Base-by-base conservation (phyloP, 768 basidiomycete species). In the Phylloporus sp. region DNA sequence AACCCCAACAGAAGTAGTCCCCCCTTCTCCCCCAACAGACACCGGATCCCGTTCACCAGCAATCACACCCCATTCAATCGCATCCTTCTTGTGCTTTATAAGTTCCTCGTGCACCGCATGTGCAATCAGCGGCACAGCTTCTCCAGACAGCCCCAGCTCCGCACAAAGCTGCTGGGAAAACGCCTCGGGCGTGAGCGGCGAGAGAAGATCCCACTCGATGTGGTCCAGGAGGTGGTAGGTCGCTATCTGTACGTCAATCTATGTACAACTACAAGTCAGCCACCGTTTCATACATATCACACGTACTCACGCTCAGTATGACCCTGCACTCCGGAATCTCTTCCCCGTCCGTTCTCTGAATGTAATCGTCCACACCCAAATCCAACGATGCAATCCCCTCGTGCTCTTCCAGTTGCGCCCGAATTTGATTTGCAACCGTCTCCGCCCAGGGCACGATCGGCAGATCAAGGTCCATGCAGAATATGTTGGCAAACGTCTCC, bases 131-230 rank as follows among this genome's bases (percentile, higher is more conserved):
- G 95, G 92, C 6, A 85, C 66, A 0, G 95, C 91, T 66, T 95
- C 93, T 34, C 93, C 91, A 1, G 86, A 77, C 3, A 99, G 78
- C 7, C 93, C 94, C 15, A 98, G 80, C 56, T 98, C 97, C 22
- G 76, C 67, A 61, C 90, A 92, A 29, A 97, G 85, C 45, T 80
- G 83, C 34, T 73, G 70, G 0, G 95, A 81, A 61, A 98, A 98
- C 1, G 73, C 76, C 65, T 95, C 88, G 1, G 95, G 95, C 0
- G 92, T 95, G 32, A 97, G 78, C 4, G 88, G 80, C 4, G 95
- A 95, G 41, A 90, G 81, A n/a, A 98, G 79, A 70, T 99, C 95
- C 95, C 95, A 99, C 70, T 99, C 97, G 58, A 99, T 93, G 64
- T 94, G 90, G 72, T 99, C 97, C 50, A 89, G 76, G 1, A 99